These are phyloP conservation scores for Eutypella sp. DNA, from an alignment of 2,329 filamentous ascomycete species.

Conservation along the genomic window DNA sequence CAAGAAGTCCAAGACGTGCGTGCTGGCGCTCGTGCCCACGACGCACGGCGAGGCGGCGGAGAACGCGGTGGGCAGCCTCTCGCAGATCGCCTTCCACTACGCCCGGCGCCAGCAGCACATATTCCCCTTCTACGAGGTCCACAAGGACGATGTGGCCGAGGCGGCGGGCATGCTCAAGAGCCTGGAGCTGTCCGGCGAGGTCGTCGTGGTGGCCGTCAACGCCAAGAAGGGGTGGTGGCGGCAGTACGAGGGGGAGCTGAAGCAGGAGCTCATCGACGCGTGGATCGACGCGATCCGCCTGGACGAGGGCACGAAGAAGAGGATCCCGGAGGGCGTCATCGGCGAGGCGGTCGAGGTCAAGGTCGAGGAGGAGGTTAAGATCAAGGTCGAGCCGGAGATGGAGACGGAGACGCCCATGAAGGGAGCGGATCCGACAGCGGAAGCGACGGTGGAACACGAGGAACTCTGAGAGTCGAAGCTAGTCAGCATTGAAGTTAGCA, in stretches of 20 bases:
- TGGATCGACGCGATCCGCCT: conserved; percentile 93
- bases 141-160: conserved; percentile 55
- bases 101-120: conserved; percentile 58
- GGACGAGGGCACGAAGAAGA: conserved; percentile 78
- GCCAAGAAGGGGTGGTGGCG: conserved; percentile 84
- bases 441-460: conserved; percentile 39
- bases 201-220: conserved; percentile 79
- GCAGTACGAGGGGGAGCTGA: conserved; percentile 60
- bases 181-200: conserved; percentile 56
- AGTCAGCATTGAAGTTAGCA: background rate
- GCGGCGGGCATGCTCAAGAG: conserved; percentile 49
- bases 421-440: conserved; percentile 29
- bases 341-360: conserved; percentile 36
- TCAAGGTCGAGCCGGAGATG: conserved; percentile 23
- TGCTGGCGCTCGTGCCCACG: conserved; percentile 67
- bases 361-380: conserved; percentile 26
- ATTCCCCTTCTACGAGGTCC: conserved; percentile 80
- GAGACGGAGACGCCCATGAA: conserved; percentile 23
- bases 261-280: conserved; percentile 60
- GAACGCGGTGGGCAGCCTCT: conserved; percentile 58
- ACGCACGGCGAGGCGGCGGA: conserved; percentile 46
- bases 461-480: conserved; percentile 38
- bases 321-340: conserved; percentile 60
- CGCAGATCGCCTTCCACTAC: conserved; percentile 74
- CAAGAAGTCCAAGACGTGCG: conserved; percentile 73